Base-by-base conservation (phyloP, 2,329 filamentous ascomycete genomes). In the Ascochyta rabiei region DNA sequence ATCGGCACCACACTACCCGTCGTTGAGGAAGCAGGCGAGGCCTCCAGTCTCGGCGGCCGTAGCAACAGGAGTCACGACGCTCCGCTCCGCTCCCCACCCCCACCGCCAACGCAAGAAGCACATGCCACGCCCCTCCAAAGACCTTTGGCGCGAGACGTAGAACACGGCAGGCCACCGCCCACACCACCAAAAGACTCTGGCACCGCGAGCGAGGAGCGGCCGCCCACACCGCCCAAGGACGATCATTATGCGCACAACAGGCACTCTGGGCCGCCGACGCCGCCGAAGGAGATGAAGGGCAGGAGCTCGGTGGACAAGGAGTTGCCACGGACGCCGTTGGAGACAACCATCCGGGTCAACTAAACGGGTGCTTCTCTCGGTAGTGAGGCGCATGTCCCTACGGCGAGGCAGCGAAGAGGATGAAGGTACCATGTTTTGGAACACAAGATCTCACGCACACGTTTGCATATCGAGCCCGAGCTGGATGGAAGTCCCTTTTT, bases 1-100 rank as follows among this genome's bases (percentile, higher is more conserved):
- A 75, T 80, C 12, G 79, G 82, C 12, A 81, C 81, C 28, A 86
- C 82, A 1, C 78, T 98, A 2, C 93, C 93, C 0, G 88, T 97
- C 9, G 92, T 98, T 6, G 90, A 96, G 63, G 93, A 98, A 76
- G 89, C 86, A n/a, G 89, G 86, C 5, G 93, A 97, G 74, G 87
- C 82, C 9, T 84, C 82, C 7, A 90, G 88, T 56, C 82, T 86
- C 21, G 85, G 86, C 1, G 84, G 82, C 26, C 82, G 82, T 48
- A 85, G 84, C 67, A 81, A 80, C 19, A 63, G 66, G 30, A 73
- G 71, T 35, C 53, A 53, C 30, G 55, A 50, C 13, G 40, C 58
- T 2, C 59, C 66, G 4, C 33, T 40, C 4, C 46, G 52, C 23
- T 46, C 46, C 8, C 41, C 52, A 5, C 52, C 52, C 9, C 52